Percentiles rank a stretch among this genome's conserved stretches.
These are phyloP conservation scores for Cynanchum wilfordii DNA, from an alignment of 257 asterid genomes.

Conservation along the genomic window DNA sequence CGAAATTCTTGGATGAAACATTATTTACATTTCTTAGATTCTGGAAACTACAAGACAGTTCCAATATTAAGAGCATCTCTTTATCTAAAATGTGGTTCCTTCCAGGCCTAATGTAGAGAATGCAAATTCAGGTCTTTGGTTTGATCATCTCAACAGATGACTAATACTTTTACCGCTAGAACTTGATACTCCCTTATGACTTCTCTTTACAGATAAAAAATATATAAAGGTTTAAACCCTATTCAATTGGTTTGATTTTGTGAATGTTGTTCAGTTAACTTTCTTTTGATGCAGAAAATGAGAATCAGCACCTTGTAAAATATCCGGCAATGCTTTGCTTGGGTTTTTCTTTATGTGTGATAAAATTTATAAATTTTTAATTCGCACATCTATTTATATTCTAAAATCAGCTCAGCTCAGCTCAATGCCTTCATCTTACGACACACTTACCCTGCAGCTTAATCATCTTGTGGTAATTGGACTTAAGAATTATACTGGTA, in stretches of 20 bases:
- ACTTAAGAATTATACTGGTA: not conserved
- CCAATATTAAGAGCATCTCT: not conserved
- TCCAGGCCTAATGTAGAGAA: not conserved
- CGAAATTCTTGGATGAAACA: not conserved
- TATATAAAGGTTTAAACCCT: not conserved
- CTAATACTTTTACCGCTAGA: not conserved
- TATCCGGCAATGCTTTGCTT: not conserved
- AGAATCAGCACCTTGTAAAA: not conserved
- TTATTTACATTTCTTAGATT: not conserved
- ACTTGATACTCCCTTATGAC: not conserved
- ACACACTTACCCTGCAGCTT: not conserved
- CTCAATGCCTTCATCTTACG: not conserved
- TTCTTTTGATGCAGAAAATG: not conserved
- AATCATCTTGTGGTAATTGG: not conserved
- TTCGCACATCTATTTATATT: not conserved
- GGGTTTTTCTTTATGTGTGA: not conserved
- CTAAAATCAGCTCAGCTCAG: not conserved
- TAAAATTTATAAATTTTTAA: not conserved
- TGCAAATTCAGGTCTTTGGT: not conserved
- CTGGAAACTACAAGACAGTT: not conserved
- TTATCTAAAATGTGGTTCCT: not conserved
- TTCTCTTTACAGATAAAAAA: not conserved
- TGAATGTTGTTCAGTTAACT: not conserved
- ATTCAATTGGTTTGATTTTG: not conserved
- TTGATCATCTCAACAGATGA: not conserved